These are phyloP conservation scores for Ceratobasidium sp. DNA, from an alignment of 1,284 basidiomycete species.

Conservation along the genomic window DNA sequence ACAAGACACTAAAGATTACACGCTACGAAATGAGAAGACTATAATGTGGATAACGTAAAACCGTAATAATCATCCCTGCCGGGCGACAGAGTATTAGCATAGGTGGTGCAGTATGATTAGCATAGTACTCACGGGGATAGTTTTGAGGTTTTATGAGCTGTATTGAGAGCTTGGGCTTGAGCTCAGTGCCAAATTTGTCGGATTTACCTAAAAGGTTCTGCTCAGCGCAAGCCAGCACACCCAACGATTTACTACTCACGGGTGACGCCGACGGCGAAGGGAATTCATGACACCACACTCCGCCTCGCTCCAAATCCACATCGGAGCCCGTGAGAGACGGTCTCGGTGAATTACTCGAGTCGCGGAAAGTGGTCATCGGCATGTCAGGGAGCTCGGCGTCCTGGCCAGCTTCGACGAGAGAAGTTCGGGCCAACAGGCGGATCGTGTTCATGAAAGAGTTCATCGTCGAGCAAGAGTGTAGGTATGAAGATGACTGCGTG, in stretches of 20 bases:
- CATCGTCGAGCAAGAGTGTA: conserved; percentile 27
- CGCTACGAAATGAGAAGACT: conserved; percentile 2
- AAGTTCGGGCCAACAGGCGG: conserved; percentile 35
- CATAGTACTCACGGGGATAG: conserved; percentile 11
- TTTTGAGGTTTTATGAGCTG: conserved; percentile 6
- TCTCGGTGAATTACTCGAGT: conserved; percentile 24
- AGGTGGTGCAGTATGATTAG: background rate
- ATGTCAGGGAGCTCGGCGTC: conserved; percentile 25
- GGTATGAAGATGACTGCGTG: background rate
- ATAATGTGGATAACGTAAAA: conserved; percentile 13
- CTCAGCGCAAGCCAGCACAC: conserved; percentile 12
- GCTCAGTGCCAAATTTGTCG: background rate
- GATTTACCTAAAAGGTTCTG: background rate
- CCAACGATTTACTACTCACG: conserved; percentile 15
- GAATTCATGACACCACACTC: conserved; percentile 38
- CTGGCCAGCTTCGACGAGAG: conserved; percentile 27
- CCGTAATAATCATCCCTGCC: background rate
- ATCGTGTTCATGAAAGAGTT: conserved; percentile 44
- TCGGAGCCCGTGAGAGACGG: conserved; percentile 28
- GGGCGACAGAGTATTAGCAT: background rate
- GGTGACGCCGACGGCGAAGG: conserved; percentile 41
- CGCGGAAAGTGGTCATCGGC: conserved; percentile 46
- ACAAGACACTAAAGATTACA: conserved; percentile 4
- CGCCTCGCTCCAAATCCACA: conserved; percentile 38
- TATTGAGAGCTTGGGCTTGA: conserved; percentile 28